A percentile compares a stretch with the other conserved stretches of the same genome.
Conservation (phyloP, 768 basidiomycete species). For the Albatrellus ellisii region DNA sequence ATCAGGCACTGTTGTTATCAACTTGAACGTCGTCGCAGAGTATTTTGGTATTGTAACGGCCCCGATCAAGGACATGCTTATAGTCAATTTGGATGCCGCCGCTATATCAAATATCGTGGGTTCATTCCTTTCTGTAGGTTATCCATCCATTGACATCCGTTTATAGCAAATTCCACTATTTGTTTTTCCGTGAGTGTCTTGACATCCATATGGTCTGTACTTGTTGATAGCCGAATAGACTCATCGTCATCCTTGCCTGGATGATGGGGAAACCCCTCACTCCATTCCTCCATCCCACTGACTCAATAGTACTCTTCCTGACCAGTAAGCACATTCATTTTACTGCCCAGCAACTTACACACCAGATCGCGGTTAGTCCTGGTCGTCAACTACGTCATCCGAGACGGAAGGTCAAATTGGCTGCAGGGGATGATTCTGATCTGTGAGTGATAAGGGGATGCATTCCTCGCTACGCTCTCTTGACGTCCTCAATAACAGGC, state of each 20-base stretch:
- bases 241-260: constrained; percentile 72
- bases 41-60: constrained; percentile 88
- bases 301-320: constrained; percentile 54
- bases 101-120: constrained; percentile 76
- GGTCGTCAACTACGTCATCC: constrained; percentile 71
- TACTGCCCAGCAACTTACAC: too few relatives aligned
- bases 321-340: constrained; percentile 21
- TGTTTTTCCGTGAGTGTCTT: constrained; percentile 56
- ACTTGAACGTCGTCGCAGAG: constrained; percentile 28
- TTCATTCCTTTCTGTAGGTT: constrained; percentile 8
- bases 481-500: constrained; percentile 21
- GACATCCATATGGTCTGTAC: not conserved
- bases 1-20: constrained; percentile 2
- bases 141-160: not conserved
- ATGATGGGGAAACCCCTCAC: constrained; percentile 66
- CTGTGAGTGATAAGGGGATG: constrained; percentile 31
- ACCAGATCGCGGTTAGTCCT: too few relatives aligned
- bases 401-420: constrained; percentile 79
- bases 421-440: constrained; percentile 67
- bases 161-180: constrained; percentile 74
- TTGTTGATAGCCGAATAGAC: constrained; percentile 24
- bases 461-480: constrained; percentile 2
- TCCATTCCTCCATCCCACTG: constrained; percentile 81
- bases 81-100: constrained; percentile 77
- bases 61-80: constrained; percentile 81